Evolutionary conservation across 257 asterid species (phyloP), one percentile per base, ranked within the genome.

Genomic region (Rhazya stricta): DNA sequence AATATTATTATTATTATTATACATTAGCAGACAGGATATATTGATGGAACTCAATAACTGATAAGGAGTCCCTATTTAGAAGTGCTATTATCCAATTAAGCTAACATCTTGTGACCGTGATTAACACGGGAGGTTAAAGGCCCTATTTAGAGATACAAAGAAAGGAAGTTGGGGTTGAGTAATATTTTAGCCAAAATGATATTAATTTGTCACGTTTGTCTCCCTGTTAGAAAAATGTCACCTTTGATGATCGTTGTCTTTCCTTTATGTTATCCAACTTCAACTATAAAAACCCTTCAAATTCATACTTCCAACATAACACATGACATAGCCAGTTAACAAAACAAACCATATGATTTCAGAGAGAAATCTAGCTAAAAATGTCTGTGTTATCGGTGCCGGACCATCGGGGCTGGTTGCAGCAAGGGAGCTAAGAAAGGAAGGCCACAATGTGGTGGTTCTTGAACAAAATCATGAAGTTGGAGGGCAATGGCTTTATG

Each of bases 401-500:
- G 98, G 98, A 1, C 91, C 97, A 0, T 83, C 94, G 0, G 98
- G 98, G 15, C 86, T 93, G 6, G 97, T 89, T 13, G 91, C 98
- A 0, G 93, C 96, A 18, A 88, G 98, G 57, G 98, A 91, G 89
- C 90, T 94, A 48, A 78, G 86, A 65, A 90, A 83, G 30, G 97
- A 90, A 85, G 94, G 93, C 50, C 97, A 91, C 80, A 67, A 68
- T 10, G 96, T 88, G 80, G 90, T 89, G 71, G 94, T 94, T n/a
- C 79, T 91, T 36, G 97, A 94, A 69, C 93, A 94, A 79, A 89
- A 82, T 79, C 86, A 88, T 46, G 97, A 91, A 1, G 80, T 94
- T 43, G 98, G 98, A 85, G 97, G 98, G 42, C 97, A 91, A 76
- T 91, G 98, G 98, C 84, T 94, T 0, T 94, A 91, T 69, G 78